Percentiles rank a stretch among this genome's conserved stretches.
These are phyloP conservation scores for Tulasnella sp. DNA, from an alignment of 768 basidiomycete genomes.

Conservation along the genomic window DNA sequence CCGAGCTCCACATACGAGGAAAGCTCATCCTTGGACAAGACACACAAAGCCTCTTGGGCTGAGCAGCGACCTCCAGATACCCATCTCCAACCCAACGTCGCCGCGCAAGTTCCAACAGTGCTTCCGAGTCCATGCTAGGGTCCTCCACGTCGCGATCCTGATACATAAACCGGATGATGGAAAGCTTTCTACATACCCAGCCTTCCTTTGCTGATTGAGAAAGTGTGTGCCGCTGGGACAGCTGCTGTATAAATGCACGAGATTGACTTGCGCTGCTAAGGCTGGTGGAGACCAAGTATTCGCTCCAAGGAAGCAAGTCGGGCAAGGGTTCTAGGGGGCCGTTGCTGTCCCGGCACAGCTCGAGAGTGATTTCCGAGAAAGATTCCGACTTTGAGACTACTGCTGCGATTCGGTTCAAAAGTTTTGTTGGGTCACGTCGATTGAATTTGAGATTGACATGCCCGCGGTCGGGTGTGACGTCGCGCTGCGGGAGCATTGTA, in stretches of 20 bases:
- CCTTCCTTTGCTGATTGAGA: neutral
- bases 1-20: too few species aligned
- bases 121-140: neutral
- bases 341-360: too few species aligned
- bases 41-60: neutral
- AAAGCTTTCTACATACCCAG: neutral
- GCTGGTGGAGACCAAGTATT: too few species aligned
- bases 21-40: neutral
- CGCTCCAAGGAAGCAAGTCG: neutral
- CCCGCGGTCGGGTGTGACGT: too few species aligned
- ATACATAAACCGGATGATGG: neutral
- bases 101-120: neutral
- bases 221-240: neutral
- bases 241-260: neutral
- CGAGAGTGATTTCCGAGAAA: neutral
- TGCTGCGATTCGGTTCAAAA: neutral
- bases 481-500: too few species aligned
- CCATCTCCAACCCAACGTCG: neutral
- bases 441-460: neutral
- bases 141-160: neutral
- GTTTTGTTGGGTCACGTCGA: neutral
- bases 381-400: neutral
- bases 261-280: neutral
- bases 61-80: neutral
- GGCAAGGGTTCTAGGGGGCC: neutral